A percentile compares a stretch with the other conserved stretches of the same genome.
Evolutionary conservation across 495 filamentous ascomycete genomes (phyloP).

Genomic region (Friedmanniomyces endolithicus): DNA sequence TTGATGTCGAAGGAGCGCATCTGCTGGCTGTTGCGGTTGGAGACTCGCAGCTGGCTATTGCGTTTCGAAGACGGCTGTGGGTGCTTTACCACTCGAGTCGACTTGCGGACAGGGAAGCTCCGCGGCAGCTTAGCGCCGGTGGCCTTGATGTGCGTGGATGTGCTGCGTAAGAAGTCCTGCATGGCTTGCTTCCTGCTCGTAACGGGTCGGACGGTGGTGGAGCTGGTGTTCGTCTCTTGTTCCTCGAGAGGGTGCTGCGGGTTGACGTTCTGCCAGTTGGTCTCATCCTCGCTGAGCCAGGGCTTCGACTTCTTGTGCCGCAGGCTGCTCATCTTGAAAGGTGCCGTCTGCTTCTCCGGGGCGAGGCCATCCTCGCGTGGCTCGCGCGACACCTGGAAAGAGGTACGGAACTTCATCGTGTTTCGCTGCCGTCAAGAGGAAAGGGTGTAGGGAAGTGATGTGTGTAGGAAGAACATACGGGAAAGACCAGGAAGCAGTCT

Average conservation of each 20-base stretch:
- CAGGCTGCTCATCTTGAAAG: slow-evolving; percentile 8
- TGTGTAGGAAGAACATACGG: neutral
- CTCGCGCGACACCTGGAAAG: slow-evolving; percentile 7
- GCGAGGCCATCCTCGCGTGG: neutral
- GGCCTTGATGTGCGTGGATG: neutral
- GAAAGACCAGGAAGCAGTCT: too few species aligned
- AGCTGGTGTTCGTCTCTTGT: neutral
- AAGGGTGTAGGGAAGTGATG: neutral
- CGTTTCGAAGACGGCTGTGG: slow-evolving; percentile 6
- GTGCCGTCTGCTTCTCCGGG: neutral
- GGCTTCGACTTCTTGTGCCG: slow-evolving; percentile 7
- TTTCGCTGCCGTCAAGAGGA: neutral
- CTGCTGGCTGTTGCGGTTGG: neutral
- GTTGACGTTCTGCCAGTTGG: neutral
- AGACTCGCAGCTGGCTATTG: slow-evolving; percentile 2
- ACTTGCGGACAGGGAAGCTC: slow-evolving; percentile 3
- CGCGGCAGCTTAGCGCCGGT: slow-evolving; percentile 1
- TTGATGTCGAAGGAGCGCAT: slow-evolving; percentile 11
- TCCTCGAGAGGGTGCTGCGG: neutral
- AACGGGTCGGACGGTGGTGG: neutral
- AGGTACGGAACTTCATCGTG: slow-evolving; percentile 12
- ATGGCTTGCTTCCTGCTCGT: slow-evolving; percentile 5
- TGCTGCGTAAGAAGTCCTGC: slow-evolving; percentile 16
- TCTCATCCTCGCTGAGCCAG: neutral
- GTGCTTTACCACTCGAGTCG: neutral